Evolutionary conservation across 2,329 filamentous ascomycete species (phyloP).

Genomic region (Magnaporthiopsis incrustans): DNA sequence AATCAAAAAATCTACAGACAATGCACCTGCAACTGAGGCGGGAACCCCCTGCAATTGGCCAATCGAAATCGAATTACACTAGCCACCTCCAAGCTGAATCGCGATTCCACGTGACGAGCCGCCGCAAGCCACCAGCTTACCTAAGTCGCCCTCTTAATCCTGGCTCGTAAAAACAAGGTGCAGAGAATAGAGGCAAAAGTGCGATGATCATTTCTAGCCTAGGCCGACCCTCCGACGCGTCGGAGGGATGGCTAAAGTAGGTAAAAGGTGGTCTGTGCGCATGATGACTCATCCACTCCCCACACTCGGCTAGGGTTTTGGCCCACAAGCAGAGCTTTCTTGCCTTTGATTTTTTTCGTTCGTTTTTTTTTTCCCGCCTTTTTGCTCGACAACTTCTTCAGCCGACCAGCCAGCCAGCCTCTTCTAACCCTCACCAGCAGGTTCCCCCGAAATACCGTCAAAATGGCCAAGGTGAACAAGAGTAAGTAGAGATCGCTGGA

Average conservation of each 20-base stretch:
- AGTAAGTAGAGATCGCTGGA: constrained; percentile 12
- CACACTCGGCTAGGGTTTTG: neutral
- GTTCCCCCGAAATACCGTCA: constrained; percentile 7
- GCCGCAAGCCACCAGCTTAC: neutral
- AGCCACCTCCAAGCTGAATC: neutral
- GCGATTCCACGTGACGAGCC: neutral
- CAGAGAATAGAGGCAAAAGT: too few species aligned
- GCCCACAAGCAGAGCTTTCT: neutral
- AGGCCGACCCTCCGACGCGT: too few species aligned
- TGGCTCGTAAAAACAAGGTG: too few species aligned
- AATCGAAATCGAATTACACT: neutral
- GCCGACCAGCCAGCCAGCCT: constrained; percentile 1
- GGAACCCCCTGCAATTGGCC: too few species aligned
- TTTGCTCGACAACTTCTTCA: neutral
- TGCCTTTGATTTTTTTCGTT: neutral
- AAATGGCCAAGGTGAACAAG: constrained; percentile 15
- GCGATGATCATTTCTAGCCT: too few species aligned
- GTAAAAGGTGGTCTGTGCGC: too few species aligned
- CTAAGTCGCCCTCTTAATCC: neutral
- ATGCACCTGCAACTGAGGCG: too few species aligned
- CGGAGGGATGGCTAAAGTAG: too few species aligned
- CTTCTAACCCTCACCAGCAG: neutral
- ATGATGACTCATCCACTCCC: too few species aligned
- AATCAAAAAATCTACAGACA: too few species aligned
- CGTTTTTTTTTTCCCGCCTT: neutral